Base-by-base conservation (phyloP, 2,329 filamentous ascomycete genomes). In the Trichoderma lentiforme region DNA sequence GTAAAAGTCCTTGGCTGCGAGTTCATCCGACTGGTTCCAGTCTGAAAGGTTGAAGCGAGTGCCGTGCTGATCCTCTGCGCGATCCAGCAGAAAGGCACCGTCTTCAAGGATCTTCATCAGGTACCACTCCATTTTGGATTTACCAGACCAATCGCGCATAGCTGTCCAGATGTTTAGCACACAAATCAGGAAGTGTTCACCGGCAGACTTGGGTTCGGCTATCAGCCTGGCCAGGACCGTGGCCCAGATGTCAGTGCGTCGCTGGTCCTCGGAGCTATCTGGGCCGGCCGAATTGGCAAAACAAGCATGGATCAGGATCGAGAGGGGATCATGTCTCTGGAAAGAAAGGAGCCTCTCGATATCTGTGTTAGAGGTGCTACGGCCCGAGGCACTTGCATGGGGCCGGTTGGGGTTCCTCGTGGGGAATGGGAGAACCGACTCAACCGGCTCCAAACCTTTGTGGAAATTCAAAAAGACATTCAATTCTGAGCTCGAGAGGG, bases 101-200 rank as follows among this genome's bases (percentile, higher is more conserved):
- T 97, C 93, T 82, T 97, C 93, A 36, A 99, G 88, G 73, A 97
- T 93, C 79, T 96, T 93, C 93, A 97, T 96, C 14, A 99, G 88
- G 80, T 95, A 98, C 82, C 94, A 92, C 82, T 98, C 95, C 86
- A 99, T 90, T 74, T 94, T 96, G 75, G 91, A 89, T 77, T 92
- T 94, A 71, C 94, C 94, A 53, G 93, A 92, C 95, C 95, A 98
- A 81, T 95, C 91, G 74, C 93, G 90, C 87, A 95, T 93, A 71
- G 90, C 87, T 66, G 93, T 91, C 93, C 94, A 98, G 71, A 93
- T 91, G 80, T 96, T 95, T 65, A 99, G 87, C 39, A 98, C 90
- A 62, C 93, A 91, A 74, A 93, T 91, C 72, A 98, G 87, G 71
- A 98, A 92, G 71, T 92, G 91, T 79, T 96, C 93, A 75, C 91